Evolutionary conservation across 2,329 filamentous ascomycete species (phyloP).

Genomic region (Phoma sp.): DNA sequence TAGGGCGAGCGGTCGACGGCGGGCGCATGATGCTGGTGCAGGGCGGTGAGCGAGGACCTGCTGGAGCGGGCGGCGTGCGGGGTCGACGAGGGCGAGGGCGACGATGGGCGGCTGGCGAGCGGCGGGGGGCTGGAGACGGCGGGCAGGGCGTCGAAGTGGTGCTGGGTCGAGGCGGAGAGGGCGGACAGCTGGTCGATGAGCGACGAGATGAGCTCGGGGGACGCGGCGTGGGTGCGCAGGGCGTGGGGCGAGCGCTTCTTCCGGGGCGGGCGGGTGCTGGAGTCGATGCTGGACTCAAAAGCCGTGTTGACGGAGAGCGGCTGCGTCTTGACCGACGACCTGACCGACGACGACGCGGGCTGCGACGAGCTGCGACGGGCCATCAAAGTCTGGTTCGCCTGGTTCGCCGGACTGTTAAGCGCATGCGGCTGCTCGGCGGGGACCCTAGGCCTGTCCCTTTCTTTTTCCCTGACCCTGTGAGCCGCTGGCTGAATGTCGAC

Average conservation of each 20-base stretch:
- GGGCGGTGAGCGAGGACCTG: conserved; percentile 22
- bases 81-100: no score
- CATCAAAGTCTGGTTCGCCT: conserved; percentile 31
- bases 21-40: conserved; percentile 52
- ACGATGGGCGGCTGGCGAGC: background rate
- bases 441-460: background rate
- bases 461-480: no score
- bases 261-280: background rate
- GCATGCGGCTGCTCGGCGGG: conserved; percentile 1
- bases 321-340: conserved; percentile 21
- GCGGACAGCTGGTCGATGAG: conserved; percentile 67
- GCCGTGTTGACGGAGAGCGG: conserved; percentile 20
- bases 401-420: conserved; percentile 25
- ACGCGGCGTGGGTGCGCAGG: conserved; percentile 51
- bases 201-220: conserved; percentile 72
- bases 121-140: conserved; percentile 26
- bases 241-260: conserved; percentile 43
- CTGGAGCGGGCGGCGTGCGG: background rate
- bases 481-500: background rate
- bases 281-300: no score
- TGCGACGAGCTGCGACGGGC: conserved; percentile 40
- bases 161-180: conserved; percentile 68
- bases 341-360: conserved; percentile 26
- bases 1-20: conserved; percentile 77
- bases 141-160: conserved; percentile 68